Conservation (phyloP, 495 filamentous ascomycete species). For the Bacidia gigantensis region DNA sequence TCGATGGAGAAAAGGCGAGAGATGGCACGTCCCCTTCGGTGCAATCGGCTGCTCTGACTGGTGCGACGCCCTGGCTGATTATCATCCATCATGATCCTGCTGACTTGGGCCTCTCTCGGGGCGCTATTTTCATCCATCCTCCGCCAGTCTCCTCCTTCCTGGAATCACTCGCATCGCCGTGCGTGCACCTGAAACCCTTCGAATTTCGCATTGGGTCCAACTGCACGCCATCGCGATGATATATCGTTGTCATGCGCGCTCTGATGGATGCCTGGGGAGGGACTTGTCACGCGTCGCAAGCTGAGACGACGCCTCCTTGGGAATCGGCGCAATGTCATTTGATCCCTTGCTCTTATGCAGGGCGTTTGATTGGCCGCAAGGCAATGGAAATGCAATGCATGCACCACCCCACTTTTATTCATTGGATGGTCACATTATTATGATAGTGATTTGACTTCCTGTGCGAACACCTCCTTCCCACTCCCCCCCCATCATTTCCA, state of each 20-base stretch:
- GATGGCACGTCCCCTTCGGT: not conserved
- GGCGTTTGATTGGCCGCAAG: conserved; percentile 6
- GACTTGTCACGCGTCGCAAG: not conserved
- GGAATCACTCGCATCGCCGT: not conserved
- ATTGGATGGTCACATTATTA: not conserved
- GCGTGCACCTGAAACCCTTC: not conserved
- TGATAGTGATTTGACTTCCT: not conserved
- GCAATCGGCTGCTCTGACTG: too few relatives aligned
- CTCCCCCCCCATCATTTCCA: too few relatives aligned
- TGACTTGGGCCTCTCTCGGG: not conserved
- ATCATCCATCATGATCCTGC: not conserved
- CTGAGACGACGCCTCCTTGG: not conserved
- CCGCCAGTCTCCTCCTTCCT: too few relatives aligned
- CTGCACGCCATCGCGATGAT: too few relatives aligned
- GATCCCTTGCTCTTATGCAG: not conserved
- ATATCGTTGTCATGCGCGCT: not conserved
- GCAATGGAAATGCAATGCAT: not conserved
- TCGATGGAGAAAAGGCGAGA: not conserved
- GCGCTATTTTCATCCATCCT: too few relatives aligned
- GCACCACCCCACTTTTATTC: not conserved
- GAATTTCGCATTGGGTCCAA: not conserved
- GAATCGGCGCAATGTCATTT: not conserved
- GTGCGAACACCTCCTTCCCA: too few relatives aligned
- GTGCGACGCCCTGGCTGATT: not conserved
- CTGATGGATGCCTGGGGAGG: not conserved